Evolutionary conservation across 2,329 filamentous ascomycete species (phyloP).

Genomic region (Aspergillus brasiliensis): DNA sequence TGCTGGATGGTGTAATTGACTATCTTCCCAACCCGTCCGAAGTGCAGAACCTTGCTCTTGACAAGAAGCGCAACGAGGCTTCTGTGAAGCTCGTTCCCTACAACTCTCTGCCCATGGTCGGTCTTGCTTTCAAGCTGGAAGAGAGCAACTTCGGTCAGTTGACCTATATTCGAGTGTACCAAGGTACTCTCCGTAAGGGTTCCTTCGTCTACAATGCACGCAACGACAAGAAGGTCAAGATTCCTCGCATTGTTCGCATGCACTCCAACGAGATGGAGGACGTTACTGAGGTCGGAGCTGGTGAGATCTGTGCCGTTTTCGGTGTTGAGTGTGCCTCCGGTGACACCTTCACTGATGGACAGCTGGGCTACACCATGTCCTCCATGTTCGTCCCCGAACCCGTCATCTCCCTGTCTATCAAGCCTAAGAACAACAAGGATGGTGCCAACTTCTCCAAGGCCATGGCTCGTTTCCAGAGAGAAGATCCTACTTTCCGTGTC

Average conservation of each 20-base stretch:
- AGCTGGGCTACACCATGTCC: slow-evolving; percentile 90
- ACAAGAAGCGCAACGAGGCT: slow-evolving; percentile 75
- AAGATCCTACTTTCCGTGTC: slow-evolving; percentile 96
- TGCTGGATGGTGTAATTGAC: slow-evolving; percentile 95
- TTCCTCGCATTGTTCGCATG: slow-evolving; percentile 97
- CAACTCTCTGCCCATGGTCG: slow-evolving; percentile 90
- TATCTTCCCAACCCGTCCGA: slow-evolving; percentile 91
- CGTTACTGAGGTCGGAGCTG: slow-evolving; percentile 85
- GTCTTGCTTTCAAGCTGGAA: slow-evolving; percentile 96
- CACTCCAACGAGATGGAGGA: slow-evolving; percentile 99
- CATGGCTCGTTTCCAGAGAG: slow-evolving; percentile 97
- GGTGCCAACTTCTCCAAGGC: slow-evolving; percentile 95
- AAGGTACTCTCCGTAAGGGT: slow-evolving; percentile 86
- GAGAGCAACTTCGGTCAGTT: slow-evolving; percentile 98
- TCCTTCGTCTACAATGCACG: slow-evolving; percentile 91
- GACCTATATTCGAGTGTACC: slow-evolving; percentile 98
- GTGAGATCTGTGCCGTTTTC: slow-evolving; percentile 98
- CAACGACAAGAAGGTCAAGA: slow-evolving; percentile 92
- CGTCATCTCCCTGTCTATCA: slow-evolving; percentile 97
- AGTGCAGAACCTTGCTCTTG: slow-evolving; percentile 85
- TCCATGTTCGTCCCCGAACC: slow-evolving; percentile 97
- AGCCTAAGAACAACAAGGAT: slow-evolving; percentile 90
- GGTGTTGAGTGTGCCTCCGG: slow-evolving; percentile 97
- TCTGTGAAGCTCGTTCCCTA: slow-evolving; percentile 88
- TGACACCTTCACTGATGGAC: slow-evolving; percentile 95